Percentiles rank a stretch among this genome's conserved stretches.
phyloP scores from a whole-genome alignment of 2,329 filamentous ascomycete species.

The Orbilia ellipsospora region DNA sequence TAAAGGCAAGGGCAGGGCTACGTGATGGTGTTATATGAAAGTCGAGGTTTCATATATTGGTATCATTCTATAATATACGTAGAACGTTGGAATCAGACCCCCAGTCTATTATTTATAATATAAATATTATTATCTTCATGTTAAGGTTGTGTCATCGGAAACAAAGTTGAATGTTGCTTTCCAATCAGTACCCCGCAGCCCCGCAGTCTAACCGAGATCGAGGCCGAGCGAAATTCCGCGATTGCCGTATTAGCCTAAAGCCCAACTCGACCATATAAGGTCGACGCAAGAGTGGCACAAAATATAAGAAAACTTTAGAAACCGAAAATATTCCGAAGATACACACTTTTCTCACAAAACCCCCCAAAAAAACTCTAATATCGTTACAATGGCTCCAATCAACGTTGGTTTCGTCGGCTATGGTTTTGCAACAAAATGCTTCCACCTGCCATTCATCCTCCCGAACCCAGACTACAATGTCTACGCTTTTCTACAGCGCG shows the following conservation, averaged over 20 bases:
- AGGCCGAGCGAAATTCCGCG: conserved; percentile 42
- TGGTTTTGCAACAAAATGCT: conserved; percentile 65
- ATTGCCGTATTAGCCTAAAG: conserved; percentile 20
- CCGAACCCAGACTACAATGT: conserved; percentile 65
- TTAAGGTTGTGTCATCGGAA: neutral
- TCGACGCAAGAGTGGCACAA: neutral
- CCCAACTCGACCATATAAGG: neutral
- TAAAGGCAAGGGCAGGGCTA: conserved; percentile 17
- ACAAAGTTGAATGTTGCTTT: neutral
- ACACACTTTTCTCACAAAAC: neutral
- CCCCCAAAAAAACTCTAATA: neutral
- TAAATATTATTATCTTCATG: neutral
- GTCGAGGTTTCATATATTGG: neutral
- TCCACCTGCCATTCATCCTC: conserved; percentile 67
- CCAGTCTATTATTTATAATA: neutral
- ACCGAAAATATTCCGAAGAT: neutral
- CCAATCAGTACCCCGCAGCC: conserved; percentile 7
- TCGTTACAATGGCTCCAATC: conserved; percentile 58
- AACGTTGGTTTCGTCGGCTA: conserved; percentile 68
- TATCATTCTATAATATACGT: too few species aligned
- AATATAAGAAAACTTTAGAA: neutral
- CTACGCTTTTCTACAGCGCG: conserved; percentile 67
- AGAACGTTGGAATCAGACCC: too few species aligned
- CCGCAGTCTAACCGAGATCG: conserved; percentile 43
- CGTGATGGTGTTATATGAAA: neutral